These are phyloP conservation scores for Coemansia sp. DNA, from an alignment of 192 early-diverging fungal species.

Conservation along the genomic window DNA sequence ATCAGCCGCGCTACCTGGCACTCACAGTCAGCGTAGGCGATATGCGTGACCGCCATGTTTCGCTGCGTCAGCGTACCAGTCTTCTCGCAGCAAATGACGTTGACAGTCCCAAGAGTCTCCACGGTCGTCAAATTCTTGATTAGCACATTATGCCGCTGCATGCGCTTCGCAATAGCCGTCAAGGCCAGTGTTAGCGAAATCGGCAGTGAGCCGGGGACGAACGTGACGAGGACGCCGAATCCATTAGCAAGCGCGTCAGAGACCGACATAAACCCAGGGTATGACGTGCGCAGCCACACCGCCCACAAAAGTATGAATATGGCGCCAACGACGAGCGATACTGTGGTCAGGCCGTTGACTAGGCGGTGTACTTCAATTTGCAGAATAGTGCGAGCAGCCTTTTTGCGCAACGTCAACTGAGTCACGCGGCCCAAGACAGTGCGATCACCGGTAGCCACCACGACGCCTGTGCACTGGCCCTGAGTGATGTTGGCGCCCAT, in stretches of 20 bases:
- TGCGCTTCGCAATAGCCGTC: conserved; percentile 71
- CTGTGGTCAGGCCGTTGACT: conserved; percentile 64
- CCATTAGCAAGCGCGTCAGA: conserved; percentile 55
- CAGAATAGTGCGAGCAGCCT: conserved; percentile 59
- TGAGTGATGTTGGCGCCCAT: conserved; percentile 68
- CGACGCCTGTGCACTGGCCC: conserved; percentile 70
- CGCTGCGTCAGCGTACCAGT: conserved; percentile 88
- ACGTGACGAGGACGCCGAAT: conserved; percentile 70
- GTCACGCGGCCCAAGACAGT: conserved; percentile 77
- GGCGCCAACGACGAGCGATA: conserved; percentile 53
- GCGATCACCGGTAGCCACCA: conserved; percentile 72
- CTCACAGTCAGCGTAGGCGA: conserved; percentile 26
- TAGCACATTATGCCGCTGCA: conserved; percentile 69
- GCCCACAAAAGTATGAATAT: conserved; percentile 57
- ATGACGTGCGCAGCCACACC: conserved; percentile 58
- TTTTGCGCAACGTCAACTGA: conserved; percentile 51
- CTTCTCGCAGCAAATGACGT: conserved; percentile 78
- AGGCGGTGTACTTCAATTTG: conserved; percentile 71
- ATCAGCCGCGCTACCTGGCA: conserved; percentile 14
- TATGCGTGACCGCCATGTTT: conserved; percentile 61
- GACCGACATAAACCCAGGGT: conserved; percentile 58
- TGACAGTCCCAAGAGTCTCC: conserved; percentile 84
- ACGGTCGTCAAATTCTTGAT: conserved; percentile 82
- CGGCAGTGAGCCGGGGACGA: conserved; percentile 81
- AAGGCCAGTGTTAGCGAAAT: conserved; percentile 74